Conservation (phyloP, 306 rosid genomes). For the Lupinus albus region DNA sequence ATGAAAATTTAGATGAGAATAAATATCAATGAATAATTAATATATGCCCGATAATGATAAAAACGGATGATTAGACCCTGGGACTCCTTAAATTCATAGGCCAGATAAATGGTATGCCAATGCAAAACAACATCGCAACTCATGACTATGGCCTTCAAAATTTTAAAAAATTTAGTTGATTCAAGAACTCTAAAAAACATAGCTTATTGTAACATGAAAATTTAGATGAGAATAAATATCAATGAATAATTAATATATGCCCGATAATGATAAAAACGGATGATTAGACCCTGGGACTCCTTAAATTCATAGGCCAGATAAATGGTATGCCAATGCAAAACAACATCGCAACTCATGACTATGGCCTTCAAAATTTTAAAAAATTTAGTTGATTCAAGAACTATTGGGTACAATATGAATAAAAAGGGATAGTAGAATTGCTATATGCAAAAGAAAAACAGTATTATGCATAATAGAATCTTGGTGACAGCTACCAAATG, state of each 20-base stretch:
- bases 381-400: background rate
- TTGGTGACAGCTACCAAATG: constrained; percentile 24
- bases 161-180: background rate
- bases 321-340: constrained; percentile 12
- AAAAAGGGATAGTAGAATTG: constrained; percentile 2
- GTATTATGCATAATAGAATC: background rate
- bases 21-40: background rate
- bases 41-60: background rate
- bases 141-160: background rate
- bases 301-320: background rate
- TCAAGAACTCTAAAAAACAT: background rate
- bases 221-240: background rate
- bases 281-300: background rate
- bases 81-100: background rate
- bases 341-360: background rate
- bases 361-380: background rate
- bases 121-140: constrained; percentile 10
- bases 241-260: background rate
- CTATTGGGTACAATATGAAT: background rate
- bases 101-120: background rate
- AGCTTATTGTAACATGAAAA: background rate
- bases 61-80: background rate
- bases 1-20: background rate
- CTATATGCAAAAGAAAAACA: background rate
- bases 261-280: background rate